Evolutionary conservation across 257 asterid species (phyloP), one percentile per base, ranked within the genome.

Genomic region (Solanum pinnatisectum): DNA sequence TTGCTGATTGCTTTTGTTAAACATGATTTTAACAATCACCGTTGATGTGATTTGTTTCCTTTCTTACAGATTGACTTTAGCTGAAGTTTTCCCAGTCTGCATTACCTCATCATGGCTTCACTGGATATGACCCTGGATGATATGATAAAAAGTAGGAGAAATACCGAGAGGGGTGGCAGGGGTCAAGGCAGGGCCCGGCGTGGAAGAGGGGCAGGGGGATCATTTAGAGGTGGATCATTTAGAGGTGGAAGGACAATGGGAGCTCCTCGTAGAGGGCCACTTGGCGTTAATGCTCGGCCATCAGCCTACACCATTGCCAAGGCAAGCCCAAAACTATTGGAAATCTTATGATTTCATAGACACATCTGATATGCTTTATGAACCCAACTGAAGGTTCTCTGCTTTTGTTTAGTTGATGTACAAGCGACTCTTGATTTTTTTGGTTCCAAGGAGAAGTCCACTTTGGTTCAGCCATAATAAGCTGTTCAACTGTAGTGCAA

Each of bases 241-340:
- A 73, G 82, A 74, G 83, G 83, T 74, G 56, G 83, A 88, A 95
- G 98, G 89, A 87, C 92, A 36, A 89, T 91, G 37, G 98, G 96
- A 33, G 92, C 95, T 88, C 93, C 95, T 86, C 94, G 92, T 73
- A 92, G 98, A 92, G 91, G 92, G 82, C 95, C 94, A 8, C 98
- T 97, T 33, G 98, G 99, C 44, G 94, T 95, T 52, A 95, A 93
- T 91, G 77, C 93, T 84, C 94, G 95, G 14, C 91, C 94, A 10
- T 94, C 98, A 67, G 91, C 97, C 74, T 91, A 87, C 87, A 72
- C 93, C 16, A 95, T 96, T 92, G 95, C 98, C 92, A 97, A 97
- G 99, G 99, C 99, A 97, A 97, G 99, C 98, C 91, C 92, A 84
- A 92, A 91, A 89, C 91, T 90, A 89, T 46, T 93, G 96, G 97